Conservation (phyloP, 2,329 filamentous ascomycete species). For the Diaporthe citrichinensis region DNA sequence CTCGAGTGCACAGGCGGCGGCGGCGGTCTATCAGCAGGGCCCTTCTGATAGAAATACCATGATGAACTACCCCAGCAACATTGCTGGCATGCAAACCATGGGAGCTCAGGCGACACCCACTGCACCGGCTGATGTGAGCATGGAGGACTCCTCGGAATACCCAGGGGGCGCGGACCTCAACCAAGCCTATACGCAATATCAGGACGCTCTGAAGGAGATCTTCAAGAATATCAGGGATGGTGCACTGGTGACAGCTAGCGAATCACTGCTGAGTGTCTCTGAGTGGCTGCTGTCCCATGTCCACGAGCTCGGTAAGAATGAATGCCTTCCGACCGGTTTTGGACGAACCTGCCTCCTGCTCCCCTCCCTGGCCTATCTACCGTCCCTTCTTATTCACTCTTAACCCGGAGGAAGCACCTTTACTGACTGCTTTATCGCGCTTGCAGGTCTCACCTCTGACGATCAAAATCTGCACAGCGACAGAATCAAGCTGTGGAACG, state of each 20-base stretch:
- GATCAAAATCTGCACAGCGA: slow-evolving; percentile 82
- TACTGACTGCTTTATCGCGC: background rate
- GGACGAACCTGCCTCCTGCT: background rate
- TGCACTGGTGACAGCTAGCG: slow-evolving; percentile 63
- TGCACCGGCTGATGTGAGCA: slow-evolving; percentile 59
- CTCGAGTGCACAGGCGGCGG: slow-evolving; percentile 63
- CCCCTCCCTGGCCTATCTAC: background rate
- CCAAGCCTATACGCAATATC: slow-evolving; percentile 78
- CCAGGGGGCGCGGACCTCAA: slow-evolving; percentile 69
- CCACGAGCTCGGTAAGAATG: slow-evolving; percentile 65
- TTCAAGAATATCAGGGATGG: slow-evolving; percentile 78
- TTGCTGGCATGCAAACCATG: slow-evolving; percentile 63
- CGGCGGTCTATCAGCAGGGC: slow-evolving; percentile 77
- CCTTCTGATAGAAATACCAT: slow-evolving; percentile 66
- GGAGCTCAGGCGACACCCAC: slow-evolving; percentile 55
- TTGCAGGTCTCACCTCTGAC: slow-evolving; percentile 85
- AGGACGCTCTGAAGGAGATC: slow-evolving; percentile 73
- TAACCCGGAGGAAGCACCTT: slow-evolving; percentile 17
- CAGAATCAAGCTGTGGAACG: slow-evolving; percentile 88
- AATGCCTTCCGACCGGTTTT: background rate
- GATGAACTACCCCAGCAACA: slow-evolving; percentile 66
- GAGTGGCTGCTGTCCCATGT: slow-evolving; percentile 71
- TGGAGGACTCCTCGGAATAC: slow-evolving; percentile 71
- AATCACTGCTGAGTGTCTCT: slow-evolving; percentile 66
- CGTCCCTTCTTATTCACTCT: background rate